Percentiles rank a stretch among this genome's conserved stretches.
phyloP scores from a whole-genome alignment of 2,329 filamentous ascomycete species.

The Alternaria hordeiaustralica region DNA sequence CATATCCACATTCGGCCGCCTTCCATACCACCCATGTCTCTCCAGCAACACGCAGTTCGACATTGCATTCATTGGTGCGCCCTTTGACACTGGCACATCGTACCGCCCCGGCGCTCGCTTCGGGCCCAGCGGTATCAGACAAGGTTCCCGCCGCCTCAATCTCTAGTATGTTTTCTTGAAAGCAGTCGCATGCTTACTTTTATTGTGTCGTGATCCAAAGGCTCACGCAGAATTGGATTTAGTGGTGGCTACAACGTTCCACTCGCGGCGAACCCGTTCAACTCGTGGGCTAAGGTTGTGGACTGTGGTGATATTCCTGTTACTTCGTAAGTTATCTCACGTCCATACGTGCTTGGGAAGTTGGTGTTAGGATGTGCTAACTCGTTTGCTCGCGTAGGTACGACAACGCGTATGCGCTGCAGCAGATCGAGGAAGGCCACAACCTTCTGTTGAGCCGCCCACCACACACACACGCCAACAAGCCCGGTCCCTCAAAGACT shows the following conservation, averaged over 20 bases:
- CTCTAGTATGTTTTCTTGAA: slow-evolving; percentile 71
- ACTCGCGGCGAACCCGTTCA: slow-evolving; percentile 79
- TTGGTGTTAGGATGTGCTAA: neutral
- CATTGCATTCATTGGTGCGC: slow-evolving; percentile 86
- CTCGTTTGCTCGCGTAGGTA: slow-evolving; percentile 59
- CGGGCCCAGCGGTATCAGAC: slow-evolving; percentile 82
- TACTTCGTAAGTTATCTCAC: slow-evolving; percentile 67
- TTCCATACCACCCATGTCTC: slow-evolving; percentile 79
- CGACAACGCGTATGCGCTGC: slow-evolving; percentile 80
- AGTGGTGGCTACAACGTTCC: slow-evolving; percentile 90
- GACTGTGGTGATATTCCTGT: slow-evolving; percentile 88
- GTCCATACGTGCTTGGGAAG: neutral
- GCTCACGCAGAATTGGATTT: slow-evolving; percentile 59
- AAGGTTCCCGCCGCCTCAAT: slow-evolving; percentile 84
- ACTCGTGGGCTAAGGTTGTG: slow-evolving; percentile 78
- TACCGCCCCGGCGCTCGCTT: slow-evolving; percentile 86
- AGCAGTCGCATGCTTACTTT: slow-evolving; percentile 51
- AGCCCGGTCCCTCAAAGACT: slow-evolving; percentile 71
- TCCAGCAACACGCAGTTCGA: slow-evolving; percentile 76
- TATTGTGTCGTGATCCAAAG: slow-evolving; percentile 37
- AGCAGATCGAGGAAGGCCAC: slow-evolving; percentile 87
- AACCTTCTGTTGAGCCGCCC: slow-evolving; percentile 74
- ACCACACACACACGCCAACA: slow-evolving; percentile 72
- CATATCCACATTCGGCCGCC: slow-evolving; percentile 82
- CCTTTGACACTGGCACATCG: slow-evolving; percentile 85